Base-by-base conservation (phyloP, 306 rosid species). In the Vigna hirtella region DNA sequence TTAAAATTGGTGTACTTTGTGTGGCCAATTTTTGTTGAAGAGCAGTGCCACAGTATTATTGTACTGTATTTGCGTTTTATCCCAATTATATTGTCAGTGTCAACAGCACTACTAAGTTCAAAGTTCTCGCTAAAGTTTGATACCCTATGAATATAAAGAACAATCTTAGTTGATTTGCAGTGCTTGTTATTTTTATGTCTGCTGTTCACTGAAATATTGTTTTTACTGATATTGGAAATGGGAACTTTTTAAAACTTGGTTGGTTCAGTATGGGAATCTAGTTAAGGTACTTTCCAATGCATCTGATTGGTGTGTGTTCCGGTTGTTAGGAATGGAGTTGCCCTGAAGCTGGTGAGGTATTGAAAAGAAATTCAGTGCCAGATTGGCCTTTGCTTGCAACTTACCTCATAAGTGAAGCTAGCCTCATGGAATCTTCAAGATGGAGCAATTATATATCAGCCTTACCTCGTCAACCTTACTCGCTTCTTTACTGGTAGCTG, bases 321-420 rank as follows among this genome's bases (percentile, higher is more conserved):
- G 66, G 62, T 76, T 82, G 64, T 45, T 66, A 95, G 98, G 97
- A 87, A 72, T 95, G 98, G 98, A 89, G 87, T 81, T 74, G 82
- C 38, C 77, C 51, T 0, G 97, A 94, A 79, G 91, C 93, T 70
- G 97, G 98, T 49, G 74, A 89, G 72, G 85, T 95, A 66, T 58
- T 89, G 86, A 92, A 91, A 77, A 79, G 76, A 83, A 88, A 92
- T 62, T 84, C 87, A 9, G 96, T 95, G 34, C 98, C 98, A 62
- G 98, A 95, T 81, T 92, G 98, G 98, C 98, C 98, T 70, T 79
- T 95, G 14, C 76, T 95, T 70, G 98, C 98, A 59, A 95, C 95
- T 65, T 90, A 90, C 81, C 91, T 94, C 84, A 94, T 94, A 14
- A 92, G 98, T 71, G 97, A 94, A 89, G 98, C 98, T 61, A 94